Evolutionary conservation across 208 protist genomes (phyloP).

Genomic region (Trypanosoma grayi): DNA sequence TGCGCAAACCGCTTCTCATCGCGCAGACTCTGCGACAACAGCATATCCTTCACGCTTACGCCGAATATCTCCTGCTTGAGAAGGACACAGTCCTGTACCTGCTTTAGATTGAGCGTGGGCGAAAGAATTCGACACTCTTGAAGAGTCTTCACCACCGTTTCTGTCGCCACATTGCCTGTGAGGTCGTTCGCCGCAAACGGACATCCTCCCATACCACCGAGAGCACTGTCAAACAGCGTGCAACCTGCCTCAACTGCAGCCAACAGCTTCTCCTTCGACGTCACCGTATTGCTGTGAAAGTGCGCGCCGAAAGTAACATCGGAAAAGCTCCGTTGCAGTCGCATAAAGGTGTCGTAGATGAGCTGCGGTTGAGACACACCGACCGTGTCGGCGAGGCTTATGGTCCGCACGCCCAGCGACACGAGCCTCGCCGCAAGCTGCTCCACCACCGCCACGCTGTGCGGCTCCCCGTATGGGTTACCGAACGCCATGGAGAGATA

Average conservation of each 20-base stretch:
- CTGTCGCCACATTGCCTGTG: conserved; percentile 36
- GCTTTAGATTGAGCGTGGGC: conserved; percentile 3
- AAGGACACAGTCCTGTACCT: conserved; percentile 19
- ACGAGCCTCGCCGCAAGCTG: conserved; percentile 16
- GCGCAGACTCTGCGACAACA: conserved; percentile 25
- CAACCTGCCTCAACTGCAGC: conserved; percentile 29
- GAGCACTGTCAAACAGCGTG: conserved; percentile 29
- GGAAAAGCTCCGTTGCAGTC: conserved; percentile 16
- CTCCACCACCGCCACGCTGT: conserved; percentile 21
- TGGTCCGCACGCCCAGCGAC: conserved; percentile 21
- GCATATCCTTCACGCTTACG: conserved; percentile 34
- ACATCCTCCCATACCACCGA: conserved; percentile 42
- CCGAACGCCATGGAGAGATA: conserved; percentile 50
- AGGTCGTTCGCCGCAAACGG: conserved; percentile 36
- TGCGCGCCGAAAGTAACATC: conserved; percentile 30
- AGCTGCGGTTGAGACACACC: conserved; percentile 18
- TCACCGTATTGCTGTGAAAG: conserved; percentile 31
- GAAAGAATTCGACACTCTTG: conserved; percentile 16
- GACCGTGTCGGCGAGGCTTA: conserved; percentile 41
- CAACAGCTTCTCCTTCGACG: conserved; percentile 23
- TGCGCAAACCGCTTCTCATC: conserved; percentile 26
- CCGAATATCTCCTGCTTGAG: conserved; percentile 46
- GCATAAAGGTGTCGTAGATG: conserved; percentile 26
- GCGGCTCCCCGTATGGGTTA: conserved; percentile 36
- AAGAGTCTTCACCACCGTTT: conserved; percentile 23